Evolutionary conservation across 2,329 filamentous ascomycete genomes (phyloP).

Genomic region (Fusarium sp.): DNA sequence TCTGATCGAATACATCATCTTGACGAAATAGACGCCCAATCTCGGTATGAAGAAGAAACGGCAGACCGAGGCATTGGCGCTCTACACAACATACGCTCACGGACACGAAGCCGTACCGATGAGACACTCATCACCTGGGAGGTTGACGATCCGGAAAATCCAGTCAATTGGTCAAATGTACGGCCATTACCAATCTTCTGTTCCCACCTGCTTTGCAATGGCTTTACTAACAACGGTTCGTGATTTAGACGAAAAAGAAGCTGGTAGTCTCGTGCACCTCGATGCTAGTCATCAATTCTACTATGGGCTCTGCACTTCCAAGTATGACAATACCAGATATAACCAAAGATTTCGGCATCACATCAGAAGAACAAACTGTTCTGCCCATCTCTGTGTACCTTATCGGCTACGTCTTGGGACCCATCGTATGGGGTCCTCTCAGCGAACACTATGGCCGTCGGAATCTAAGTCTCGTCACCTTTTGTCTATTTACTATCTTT

Average conservation of each 20-base stretch:
- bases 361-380: conserved; percentile 58
- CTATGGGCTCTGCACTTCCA: conserved; percentile 73
- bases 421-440: conserved; percentile 72
- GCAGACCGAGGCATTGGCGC: conserved; percentile 53
- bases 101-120: conserved; percentile 50
- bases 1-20: conserved; percentile 45
- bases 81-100: conserved; percentile 52
- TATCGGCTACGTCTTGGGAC: conserved; percentile 72
- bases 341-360: conserved; percentile 67
- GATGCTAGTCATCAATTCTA: conserved; percentile 74
- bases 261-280: conserved; percentile 67
- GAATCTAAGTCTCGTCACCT: conserved; percentile 59
- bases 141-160: conserved; percentile 63
- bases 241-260: conserved; percentile 63
- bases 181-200: conserved; percentile 14
- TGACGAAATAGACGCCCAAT: conserved; percentile 57
- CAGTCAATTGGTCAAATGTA: conserved; percentile 64
- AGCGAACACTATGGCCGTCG: conserved; percentile 74
- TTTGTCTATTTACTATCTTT: conserved; percentile 62
- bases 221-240: background rate
- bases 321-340: conserved; percentile 72
- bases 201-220: background rate
- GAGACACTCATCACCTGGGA: conserved; percentile 60
- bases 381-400: conserved; percentile 74
- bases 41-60: conserved; percentile 57